phyloP scores from a whole-genome alignment of 1,284 basidiomycete genomes.

The Naganishia liquefaciens region DNA sequence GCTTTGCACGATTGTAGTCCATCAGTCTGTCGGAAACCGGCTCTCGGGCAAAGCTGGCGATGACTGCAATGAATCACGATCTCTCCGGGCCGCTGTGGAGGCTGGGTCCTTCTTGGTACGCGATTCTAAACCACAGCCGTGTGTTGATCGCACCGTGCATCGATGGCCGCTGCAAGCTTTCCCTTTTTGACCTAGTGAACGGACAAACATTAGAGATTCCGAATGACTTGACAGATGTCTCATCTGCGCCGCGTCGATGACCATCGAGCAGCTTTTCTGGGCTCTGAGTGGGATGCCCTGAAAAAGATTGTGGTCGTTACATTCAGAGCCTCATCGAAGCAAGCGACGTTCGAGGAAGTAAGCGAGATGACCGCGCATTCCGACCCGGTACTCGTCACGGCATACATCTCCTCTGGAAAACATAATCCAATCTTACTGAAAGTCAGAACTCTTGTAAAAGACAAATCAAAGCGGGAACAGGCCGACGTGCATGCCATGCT shows the following conservation, averaged over 20 bases:
- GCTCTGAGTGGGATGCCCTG: slow-evolving; percentile 29
- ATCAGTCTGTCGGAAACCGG: slow-evolving; percentile 9
- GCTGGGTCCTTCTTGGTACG: slow-evolving; percentile 39
- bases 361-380: slow-evolving; percentile 21
- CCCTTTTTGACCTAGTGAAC: slow-evolving; percentile 35
- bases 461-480: slow-evolving; percentile 17
- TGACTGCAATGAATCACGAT: slow-evolving; percentile 26
- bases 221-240: slow-evolving; percentile 33
- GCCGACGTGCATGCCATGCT: slow-evolving; percentile 44
- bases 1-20: slow-evolving; percentile 35
- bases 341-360: no score
- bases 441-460: background rate
- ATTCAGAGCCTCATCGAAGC: slow-evolving; percentile 12
- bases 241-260: slow-evolving; percentile 34
- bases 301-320: slow-evolving; percentile 36
- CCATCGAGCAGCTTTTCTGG: slow-evolving; percentile 36
- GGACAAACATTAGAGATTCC: slow-evolving; percentile 31
- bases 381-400: no score
- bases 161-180: slow-evolving; percentile 30
- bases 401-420: no score
- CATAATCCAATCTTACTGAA: background rate
- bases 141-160: slow-evolving; percentile 34
- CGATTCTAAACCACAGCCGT: slow-evolving; percentile 30
- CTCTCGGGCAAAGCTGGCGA: slow-evolving; percentile 25
- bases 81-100: slow-evolving; percentile 41